Base-by-base conservation (phyloP, 1,139 yeast genomes). In the Arxiozyma bovina region DNA sequence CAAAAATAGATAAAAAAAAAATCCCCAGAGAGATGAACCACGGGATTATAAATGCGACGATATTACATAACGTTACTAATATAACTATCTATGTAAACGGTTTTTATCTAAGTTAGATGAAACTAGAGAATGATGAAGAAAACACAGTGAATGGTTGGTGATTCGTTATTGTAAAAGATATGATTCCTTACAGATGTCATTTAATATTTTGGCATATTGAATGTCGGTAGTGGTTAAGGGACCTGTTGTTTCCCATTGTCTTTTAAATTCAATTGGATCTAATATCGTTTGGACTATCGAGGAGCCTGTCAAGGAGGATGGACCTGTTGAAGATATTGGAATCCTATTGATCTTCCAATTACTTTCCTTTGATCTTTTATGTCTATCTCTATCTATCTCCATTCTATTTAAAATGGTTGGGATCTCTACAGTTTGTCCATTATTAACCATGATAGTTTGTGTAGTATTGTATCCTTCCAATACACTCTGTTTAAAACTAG, bases 331-430 rank as follows among this genome's bases (percentile, higher is more conserved):
- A n/a, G 40, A n/a, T 21, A 3, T 44, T 18, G 25, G 15, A 44
- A 23, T 21, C 47, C 63, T 60, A 48, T 60, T 65, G 17, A 63
- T 63, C 30, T 65, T 61, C 66, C 68, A 69, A 18, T 58, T 61
- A 45, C 67, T 67, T 48, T 70, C 72, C 53, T 70, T 69, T 21
- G 65, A 61, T 50, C 67, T 61, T 53, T 66, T 68, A 52, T 68
- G 70, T 47, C 66, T 63, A 49, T 67, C 70, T n/a, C 71, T 61
- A 41, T 68, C 70, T 51, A 58, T 61, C 48, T 68, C 70, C 65
- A 69, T 70, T 22, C 72, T 57, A 48, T 67, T 71, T 12, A 70
- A 56, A 22, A 62, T 57, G 1, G 61, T 61, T 42, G 60, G 58
- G 11, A 48, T 42, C 18, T 50, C 51, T 1, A 46, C n/a, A 11